Percentiles rank a stretch among this genome's conserved stretches.
Conservation (phyloP, 768 basidiomycete genomes). For the Suillus placidus region DNA sequence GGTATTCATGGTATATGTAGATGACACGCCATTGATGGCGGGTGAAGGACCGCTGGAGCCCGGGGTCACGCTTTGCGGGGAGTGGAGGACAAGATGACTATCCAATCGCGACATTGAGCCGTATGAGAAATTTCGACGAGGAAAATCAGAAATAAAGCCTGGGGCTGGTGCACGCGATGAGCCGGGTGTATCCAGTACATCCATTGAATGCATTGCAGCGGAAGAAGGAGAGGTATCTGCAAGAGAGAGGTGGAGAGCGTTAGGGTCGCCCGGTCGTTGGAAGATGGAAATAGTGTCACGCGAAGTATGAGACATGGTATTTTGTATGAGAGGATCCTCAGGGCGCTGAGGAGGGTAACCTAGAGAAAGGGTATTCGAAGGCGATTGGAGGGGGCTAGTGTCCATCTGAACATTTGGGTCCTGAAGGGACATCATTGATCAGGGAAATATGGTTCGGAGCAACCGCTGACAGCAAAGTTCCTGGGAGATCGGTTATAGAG, state of each 20-base stretch:
- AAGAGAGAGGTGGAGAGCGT: slow-evolving; percentile 43
- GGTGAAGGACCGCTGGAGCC: slow-evolving; percentile 38
- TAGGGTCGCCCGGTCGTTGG: slow-evolving; percentile 34
- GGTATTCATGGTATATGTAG: slow-evolving; percentile 29
- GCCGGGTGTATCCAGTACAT: slow-evolving; percentile 19
- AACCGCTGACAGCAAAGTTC: slow-evolving; percentile 3
- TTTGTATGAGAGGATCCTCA: slow-evolving; percentile 21
- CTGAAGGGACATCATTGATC: slow-evolving; percentile 24
- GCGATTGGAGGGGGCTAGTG: slow-evolving; percentile 19
- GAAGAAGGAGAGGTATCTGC: slow-evolving; percentile 38
- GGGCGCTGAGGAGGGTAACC: slow-evolving; percentile 16
- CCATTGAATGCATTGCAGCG: slow-evolving; percentile 41
- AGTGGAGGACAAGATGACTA: slow-evolving; percentile 29
- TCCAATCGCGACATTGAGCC: slow-evolving; percentile 41
- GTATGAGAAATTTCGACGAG: slow-evolving; percentile 35
- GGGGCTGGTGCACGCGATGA: slow-evolving; percentile 32
- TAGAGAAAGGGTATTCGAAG: slow-evolving; percentile 15
- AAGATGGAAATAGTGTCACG: slow-evolving; percentile 39
- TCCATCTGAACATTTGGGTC: slow-evolving; percentile 24
- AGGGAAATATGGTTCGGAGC: slow-evolving; percentile 13
- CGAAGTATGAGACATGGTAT: slow-evolving; percentile 22
- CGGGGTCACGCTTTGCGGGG: slow-evolving; percentile 25
- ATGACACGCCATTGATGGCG: slow-evolving; percentile 40
- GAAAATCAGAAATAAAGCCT: slow-evolving; percentile 47
- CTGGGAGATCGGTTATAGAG: slow-evolving; percentile 8